Base-by-base conservation (phyloP, 208 protist genomes). In the Naegleria gruberi region DNA sequence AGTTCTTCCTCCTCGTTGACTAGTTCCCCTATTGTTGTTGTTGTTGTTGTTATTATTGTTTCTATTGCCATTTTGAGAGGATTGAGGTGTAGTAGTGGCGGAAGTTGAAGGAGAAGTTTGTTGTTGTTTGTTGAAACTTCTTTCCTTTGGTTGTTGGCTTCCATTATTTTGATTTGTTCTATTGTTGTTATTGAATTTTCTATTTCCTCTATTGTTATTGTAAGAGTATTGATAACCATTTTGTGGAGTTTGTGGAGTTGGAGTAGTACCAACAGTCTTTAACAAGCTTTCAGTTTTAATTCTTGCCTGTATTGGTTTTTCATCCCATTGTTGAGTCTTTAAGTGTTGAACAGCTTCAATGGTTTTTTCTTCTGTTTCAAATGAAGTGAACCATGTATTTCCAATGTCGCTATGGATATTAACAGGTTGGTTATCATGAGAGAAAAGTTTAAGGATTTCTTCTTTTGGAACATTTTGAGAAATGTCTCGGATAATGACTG, bases 401-500 rank as follows among this genome's bases (percentile, higher is more conserved):
- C 82, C 82, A 34, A 86, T 86, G n/a, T 86, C 42, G 19, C 42
- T 47, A 17, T 46, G 34, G 30, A 86, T 86, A 15, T 7, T 43
- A 30, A 34, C 8, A 23, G 82, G 82, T 40, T 42, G 19, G n/a
- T 86, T 86, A 37, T 86, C 42, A 26, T 8, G 8, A 17, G 34
- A 42, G 34, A 86, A 86, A 17, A 86, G 15, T 46, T 86, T 42
- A 30, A 30, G 15, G 41, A 86, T 40, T 47, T 86, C 40, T 40
- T 86, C 82, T 47, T 47, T 10, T 43, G 37, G 37, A 37, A 37
- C 34, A 15, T 7, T 46, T 43, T 23, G 34, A 42, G 82, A 40
- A 86, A 86, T 86, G 42, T 86, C 82, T 42, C 82, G 82, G 12
- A 86, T 42, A 30, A 86, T 86, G 19, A 86, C 82, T 19, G 82